These are phyloP conservation scores for Phyllosticta citrichinensis DNA, from an alignment of 2,329 filamentous ascomycete genomes.

Conservation along the genomic window DNA sequence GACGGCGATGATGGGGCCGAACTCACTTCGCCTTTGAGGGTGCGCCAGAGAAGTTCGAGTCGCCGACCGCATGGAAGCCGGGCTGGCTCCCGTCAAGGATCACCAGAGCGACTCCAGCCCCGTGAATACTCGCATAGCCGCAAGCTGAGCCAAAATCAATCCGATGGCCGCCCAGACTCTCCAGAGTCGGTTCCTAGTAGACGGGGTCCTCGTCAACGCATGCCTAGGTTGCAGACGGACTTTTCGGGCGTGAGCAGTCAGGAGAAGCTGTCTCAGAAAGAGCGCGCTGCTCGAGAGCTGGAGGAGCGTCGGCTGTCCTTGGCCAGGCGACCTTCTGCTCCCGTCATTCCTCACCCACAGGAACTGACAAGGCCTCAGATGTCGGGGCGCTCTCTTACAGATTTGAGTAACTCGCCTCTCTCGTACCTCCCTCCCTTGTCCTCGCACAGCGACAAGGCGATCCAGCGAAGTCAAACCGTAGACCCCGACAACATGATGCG, in stretches of 20 bases:
- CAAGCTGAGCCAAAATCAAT: constrained; percentile 14
- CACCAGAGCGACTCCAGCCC: constrained; percentile 32
- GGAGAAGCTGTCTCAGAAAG: constrained; percentile 30
- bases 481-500: constrained; percentile 43
- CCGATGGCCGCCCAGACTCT: constrained; percentile 23
- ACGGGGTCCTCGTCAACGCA: constrained; percentile 5
- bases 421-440: constrained; percentile 25
- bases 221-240: constrained; percentile 16
- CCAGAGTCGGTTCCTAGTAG: constrained; percentile 16
- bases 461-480: constrained; percentile 54
- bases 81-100: constrained; percentile 35
- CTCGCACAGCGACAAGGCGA: constrained; percentile 24
- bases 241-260: constrained; percentile 9
- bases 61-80: constrained; percentile 30
- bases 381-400: constrained; percentile 26
- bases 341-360: constrained; percentile 66
- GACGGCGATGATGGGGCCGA: constrained; percentile 24
- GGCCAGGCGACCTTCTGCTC: constrained; percentile 68
- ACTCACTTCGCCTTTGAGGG: constrained; percentile 36
- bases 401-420: constrained; percentile 35
- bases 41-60: constrained; percentile 43
- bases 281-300: constrained; percentile 61
- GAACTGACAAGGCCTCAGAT: constrained; percentile 31
- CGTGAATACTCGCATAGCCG: constrained; percentile 29
- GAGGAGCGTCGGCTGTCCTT: constrained; percentile 81